Percentiles rank a stretch among this genome's conserved stretches.
These are phyloP conservation scores for Paraconiothyrium sp. DNA, from an alignment of 2,329 filamentous ascomycete genomes.

Conservation along the genomic window DNA sequence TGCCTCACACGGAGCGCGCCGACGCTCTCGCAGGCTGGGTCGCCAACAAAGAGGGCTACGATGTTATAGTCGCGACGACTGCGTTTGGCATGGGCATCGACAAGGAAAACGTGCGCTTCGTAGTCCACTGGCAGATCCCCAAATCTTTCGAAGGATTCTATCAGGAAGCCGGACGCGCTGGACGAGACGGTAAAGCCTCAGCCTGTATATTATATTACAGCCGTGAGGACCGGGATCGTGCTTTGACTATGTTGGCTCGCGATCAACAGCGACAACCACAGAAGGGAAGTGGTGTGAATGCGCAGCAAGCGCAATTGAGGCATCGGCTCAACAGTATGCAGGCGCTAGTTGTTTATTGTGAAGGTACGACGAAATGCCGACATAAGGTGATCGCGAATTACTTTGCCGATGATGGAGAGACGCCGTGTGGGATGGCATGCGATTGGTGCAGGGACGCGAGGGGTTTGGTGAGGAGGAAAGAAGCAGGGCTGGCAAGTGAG, in stretches of 20 bases:
- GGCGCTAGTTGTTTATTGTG: conserved; percentile 80
- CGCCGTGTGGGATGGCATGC: conserved; percentile 58
- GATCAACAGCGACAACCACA: conserved; percentile 60
- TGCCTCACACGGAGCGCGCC: conserved; percentile 73
- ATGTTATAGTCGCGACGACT: conserved; percentile 93
- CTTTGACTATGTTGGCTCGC: conserved; percentile 62
- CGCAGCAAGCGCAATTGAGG: conserved; percentile 48
- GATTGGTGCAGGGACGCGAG: conserved; percentile 59
- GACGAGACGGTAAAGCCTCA: conserved; percentile 86
- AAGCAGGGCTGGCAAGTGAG: conserved; percentile 56
- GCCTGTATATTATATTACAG: conserved; percentile 92
- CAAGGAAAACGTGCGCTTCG: conserved; percentile 92
- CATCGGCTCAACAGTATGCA: conserved; percentile 57
- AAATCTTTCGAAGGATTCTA: conserved; percentile 97
- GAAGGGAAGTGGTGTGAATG: conserved; percentile 50
- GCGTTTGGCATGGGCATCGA: conserved; percentile 99
- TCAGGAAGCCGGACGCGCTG: conserved; percentile 92
- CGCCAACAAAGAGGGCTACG: conserved; percentile 77
- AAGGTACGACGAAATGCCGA: conserved; percentile 76
- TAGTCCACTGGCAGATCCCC: conserved; percentile 92
- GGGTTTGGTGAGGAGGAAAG: conserved; percentile 54
- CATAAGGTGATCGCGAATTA: conserved; percentile 61
- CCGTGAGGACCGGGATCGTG: conserved; percentile 82
- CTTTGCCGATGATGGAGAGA: conserved; percentile 46
- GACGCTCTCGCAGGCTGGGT: conserved; percentile 78